These are phyloP conservation scores for Ogataea polymorpha DNA, from an alignment of 805 yeast genomes.

Conservation along the genomic window DNA sequence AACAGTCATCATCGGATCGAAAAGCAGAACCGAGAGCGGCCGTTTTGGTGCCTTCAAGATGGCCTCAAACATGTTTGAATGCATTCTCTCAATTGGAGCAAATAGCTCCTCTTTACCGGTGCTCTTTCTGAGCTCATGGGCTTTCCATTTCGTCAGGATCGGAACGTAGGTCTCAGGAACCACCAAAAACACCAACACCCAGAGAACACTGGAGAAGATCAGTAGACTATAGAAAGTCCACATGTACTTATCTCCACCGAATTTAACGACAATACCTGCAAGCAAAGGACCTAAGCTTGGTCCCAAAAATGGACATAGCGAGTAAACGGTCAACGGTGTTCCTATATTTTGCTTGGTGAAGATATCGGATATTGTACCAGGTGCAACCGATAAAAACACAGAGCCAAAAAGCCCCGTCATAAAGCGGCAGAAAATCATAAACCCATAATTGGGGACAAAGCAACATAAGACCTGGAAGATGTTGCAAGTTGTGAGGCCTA, in stretches of 20 bases:
- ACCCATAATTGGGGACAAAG: slow-evolving; percentile 56
- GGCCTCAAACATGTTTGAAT: slow-evolving; percentile 37
- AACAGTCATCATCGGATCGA: slow-evolving; percentile 54
- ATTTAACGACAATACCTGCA: slow-evolving; percentile 58
- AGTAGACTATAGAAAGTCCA: slow-evolving; percentile 69
- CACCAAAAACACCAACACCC: slow-evolving; percentile 25
- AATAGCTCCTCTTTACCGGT: slow-evolving; percentile 38
- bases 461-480: slow-evolving; percentile 55
- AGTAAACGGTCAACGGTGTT: slow-evolving; percentile 63
- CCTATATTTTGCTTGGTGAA: slow-evolving; percentile 61
- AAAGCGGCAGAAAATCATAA: slow-evolving; percentile 61
- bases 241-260: slow-evolving; percentile 48
- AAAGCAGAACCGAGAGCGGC: slow-evolving; percentile 46
- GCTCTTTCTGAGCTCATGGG: slow-evolving; percentile 43
- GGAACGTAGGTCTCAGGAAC: slow-evolving; percentile 49
- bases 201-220: slow-evolving; percentile 43
- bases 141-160: slow-evolving; percentile 48
- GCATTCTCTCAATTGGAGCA: slow-evolving; percentile 41
- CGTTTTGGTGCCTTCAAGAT: slow-evolving; percentile 46
- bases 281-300: slow-evolving; percentile 69
- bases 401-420: slow-evolving; percentile 73
- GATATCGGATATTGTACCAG: slow-evolving; percentile 73
- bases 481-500: slow-evolving; percentile 44
- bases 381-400: slow-evolving; percentile 71
- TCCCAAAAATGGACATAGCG: slow-evolving; percentile 64